Evolutionary conservation across 805 yeast species (phyloP).

Genomic region (Metschnikowia continentalis): DNA sequence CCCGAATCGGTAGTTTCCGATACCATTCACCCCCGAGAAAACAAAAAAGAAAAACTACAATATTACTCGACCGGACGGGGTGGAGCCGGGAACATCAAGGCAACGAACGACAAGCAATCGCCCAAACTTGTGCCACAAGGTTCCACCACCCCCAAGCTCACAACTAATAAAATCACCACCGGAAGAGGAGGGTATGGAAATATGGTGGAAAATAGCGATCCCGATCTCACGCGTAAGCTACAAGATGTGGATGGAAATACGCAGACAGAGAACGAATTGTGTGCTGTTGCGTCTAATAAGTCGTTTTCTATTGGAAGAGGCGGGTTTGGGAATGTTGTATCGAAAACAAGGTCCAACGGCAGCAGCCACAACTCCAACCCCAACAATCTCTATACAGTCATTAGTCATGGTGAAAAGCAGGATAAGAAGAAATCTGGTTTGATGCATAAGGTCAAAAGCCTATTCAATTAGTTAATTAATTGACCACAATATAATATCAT

Average conservation of each 20-base stretch:
- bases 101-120: slow-evolving; percentile 37
- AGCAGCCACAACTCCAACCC: slow-evolving; percentile 17
- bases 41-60: slow-evolving; percentile 26
- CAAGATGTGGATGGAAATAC: slow-evolving; percentile 55
- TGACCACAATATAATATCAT: too few relatives aligned
- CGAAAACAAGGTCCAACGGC: slow-evolving; percentile 26
- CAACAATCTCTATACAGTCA: slow-evolving; percentile 32
- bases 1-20: slow-evolving; percentile 10
- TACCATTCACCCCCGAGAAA: slow-evolving; percentile 4
- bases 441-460: slow-evolving; percentile 42
- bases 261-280: slow-evolving; percentile 28
- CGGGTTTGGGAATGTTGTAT: slow-evolving; percentile 58
- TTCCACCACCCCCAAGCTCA: slow-evolving; percentile 55
- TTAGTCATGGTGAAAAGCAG: slow-evolving; percentile 29
- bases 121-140: slow-evolving; percentile 58
- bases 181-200: slow-evolving; percentile 82
- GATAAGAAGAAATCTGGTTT: slow-evolving; percentile 31
- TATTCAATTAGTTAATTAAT: slow-evolving; percentile 25
- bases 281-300: slow-evolving; percentile 42
- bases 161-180: slow-evolving; percentile 56
- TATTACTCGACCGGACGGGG: slow-evolving; percentile 73
- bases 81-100: slow-evolving; percentile 67
- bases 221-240: slow-evolving; percentile 53
- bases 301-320: slow-evolving; percentile 58
- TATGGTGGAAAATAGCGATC: slow-evolving; percentile 60